Conservation (phyloP, 2,329 filamentous ascomycete genomes). For the Berkeleyomyces rouxiae region DNA sequence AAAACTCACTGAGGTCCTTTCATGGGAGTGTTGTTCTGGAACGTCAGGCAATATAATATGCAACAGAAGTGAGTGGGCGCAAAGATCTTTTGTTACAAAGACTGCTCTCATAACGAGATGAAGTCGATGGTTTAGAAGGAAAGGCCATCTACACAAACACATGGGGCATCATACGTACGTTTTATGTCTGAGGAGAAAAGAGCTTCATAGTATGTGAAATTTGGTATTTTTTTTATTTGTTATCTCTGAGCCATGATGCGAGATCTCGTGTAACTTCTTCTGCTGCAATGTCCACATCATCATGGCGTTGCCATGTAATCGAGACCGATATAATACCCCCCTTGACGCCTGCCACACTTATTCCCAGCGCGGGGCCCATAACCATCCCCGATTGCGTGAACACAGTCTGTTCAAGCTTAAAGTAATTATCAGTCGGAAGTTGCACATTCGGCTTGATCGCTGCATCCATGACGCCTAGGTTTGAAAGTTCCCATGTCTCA, state of each 20-base stretch:
- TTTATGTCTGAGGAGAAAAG: no score
- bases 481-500: constrained; percentile 35
- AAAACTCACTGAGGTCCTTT: no score
- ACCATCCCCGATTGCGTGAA: constrained; percentile 34
- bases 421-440: constrained; percentile 12
- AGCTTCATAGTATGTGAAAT: no score
- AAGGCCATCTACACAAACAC: no score
- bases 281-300: constrained; percentile 1
- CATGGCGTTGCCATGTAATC: constrained; percentile 28
- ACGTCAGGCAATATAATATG: no score
- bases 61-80: no score
- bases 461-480: constrained; percentile 28
- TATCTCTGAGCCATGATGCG: neutral
- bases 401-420: constrained; percentile 27
- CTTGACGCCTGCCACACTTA: constrained; percentile 32
- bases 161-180: neutral
- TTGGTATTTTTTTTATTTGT: neutral
- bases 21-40: no score
- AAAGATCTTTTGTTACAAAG: no score
- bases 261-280: neutral
- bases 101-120: no score
- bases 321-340: constrained; percentile 26
- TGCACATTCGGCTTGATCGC: constrained; percentile 15
- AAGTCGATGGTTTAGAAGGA: no score
- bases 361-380: constrained; percentile 25